Evolutionary conservation across 2,329 filamentous ascomycete species (phyloP).

Genomic region (Curvularia eragrostidis): DNA sequence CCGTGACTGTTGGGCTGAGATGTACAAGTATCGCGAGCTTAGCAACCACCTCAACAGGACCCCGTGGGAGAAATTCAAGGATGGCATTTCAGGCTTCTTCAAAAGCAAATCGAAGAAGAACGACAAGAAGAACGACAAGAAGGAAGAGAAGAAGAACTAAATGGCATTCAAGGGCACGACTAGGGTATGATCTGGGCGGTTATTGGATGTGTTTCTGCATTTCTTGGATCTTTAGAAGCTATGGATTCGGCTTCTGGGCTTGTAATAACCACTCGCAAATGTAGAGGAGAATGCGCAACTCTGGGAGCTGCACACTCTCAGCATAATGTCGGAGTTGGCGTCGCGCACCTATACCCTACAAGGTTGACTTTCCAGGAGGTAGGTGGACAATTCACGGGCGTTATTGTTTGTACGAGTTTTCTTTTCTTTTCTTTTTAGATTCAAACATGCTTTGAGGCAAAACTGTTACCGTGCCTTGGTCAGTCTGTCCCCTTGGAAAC

Average conservation of each 20-base stretch:
- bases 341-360: constrained; percentile 12
- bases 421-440: constrained; percentile 2
- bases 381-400: constrained; percentile 3
- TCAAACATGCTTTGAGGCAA: not conserved
- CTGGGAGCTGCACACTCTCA: constrained; percentile 14
- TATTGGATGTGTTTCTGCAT: constrained; percentile 13
- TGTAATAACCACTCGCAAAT: constrained; percentile 20
- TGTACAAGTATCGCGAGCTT: constrained; percentile 92
- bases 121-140: constrained; percentile 17
- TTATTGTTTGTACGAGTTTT: constrained; percentile 1
- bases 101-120: constrained; percentile 42
- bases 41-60: constrained; percentile 89
- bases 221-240: constrained; percentile 19
- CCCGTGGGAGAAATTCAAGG: constrained; percentile 73
- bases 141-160: constrained; percentile 27
- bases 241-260: constrained; percentile 17
- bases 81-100: constrained; percentile 52
- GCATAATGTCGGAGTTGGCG: constrained; percentile 12
- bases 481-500: not conserved
- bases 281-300: constrained; percentile 14
- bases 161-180: not conserved
- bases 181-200: not conserved
- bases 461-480: not conserved
- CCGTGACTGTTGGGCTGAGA: constrained; percentile 96
- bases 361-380: constrained; percentile 9